These are phyloP conservation scores for Monilinia laxa DNA, from an alignment of 2,329 filamentous ascomycete genomes.

Conservation along the genomic window DNA sequence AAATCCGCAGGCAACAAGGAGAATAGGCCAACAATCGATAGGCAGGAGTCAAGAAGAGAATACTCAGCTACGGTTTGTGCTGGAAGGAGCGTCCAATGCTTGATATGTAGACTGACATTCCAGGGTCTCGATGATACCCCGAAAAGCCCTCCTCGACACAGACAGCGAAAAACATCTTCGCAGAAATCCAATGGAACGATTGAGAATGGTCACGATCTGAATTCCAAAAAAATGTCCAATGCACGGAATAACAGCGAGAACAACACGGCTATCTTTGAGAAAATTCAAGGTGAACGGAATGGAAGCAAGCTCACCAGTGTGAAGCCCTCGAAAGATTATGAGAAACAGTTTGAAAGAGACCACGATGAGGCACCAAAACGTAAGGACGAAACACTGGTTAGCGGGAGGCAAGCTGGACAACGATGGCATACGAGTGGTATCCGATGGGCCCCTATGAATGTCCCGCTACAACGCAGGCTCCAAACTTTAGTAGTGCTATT, in stretches of 20 bases:
- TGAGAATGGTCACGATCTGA: constrained; percentile 21
- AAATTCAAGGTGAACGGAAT: constrained; percentile 28
- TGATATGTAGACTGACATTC: constrained; percentile 20
- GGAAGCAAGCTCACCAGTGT: constrained; percentile 35
- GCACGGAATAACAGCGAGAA: constrained; percentile 19
- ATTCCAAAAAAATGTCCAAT: constrained; percentile 16
- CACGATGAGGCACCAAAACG: constrained; percentile 27
- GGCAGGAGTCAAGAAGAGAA: constrained; percentile 35
- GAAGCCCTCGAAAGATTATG: constrained; percentile 31
- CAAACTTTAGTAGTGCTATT: constrained; percentile 77
- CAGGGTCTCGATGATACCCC: constrained; percentile 39
- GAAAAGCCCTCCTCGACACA: constrained; percentile 33
- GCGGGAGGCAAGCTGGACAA: constrained; percentile 40
- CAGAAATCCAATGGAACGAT: constrained; percentile 31
- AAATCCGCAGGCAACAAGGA: constrained; percentile 25
- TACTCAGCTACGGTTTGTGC: constrained; percentile 35
- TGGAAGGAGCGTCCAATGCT: background rate
- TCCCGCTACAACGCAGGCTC: constrained; percentile 68
- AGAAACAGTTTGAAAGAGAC: constrained; percentile 26
- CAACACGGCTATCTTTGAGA: constrained; percentile 31
- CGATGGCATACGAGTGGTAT: constrained; percentile 52
- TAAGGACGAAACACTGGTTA: constrained; percentile 34
- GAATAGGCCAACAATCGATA: constrained; percentile 29
- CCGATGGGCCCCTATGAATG: constrained; percentile 77
- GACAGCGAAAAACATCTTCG: constrained; percentile 33